phyloP scores from a whole-genome alignment of 768 basidiomycete species.

The Agrocybe praecox region DNA sequence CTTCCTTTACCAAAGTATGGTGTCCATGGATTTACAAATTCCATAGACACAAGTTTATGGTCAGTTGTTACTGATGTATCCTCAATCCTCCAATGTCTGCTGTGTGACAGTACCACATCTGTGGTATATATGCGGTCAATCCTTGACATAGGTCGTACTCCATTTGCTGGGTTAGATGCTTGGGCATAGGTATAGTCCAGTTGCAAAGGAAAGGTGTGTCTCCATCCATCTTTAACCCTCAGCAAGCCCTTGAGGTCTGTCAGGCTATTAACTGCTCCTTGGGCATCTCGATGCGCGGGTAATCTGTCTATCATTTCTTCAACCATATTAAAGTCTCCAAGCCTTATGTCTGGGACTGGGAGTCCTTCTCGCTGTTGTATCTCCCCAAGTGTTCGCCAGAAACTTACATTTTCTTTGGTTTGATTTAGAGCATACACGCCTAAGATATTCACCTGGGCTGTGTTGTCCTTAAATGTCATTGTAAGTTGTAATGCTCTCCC shows the following conservation, averaged over 20 bases:
- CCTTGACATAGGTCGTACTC: conserved; percentile 22
- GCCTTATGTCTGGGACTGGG: conserved; percentile 30
- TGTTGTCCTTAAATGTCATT: conserved; percentile 15
- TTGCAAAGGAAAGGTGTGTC: conserved; percentile 21
- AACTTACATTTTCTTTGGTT: background rate
- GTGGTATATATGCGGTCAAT: conserved; percentile 39
- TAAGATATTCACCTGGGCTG: conserved; percentile 22
- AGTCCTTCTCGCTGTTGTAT: background rate
- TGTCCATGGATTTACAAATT: conserved; percentile 16
- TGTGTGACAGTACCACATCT: conserved; percentile 1
- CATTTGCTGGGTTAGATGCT: background rate
- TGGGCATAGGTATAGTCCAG: conserved; percentile 31
- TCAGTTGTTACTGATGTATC: conserved; percentile 25
- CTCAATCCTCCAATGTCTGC: conserved; percentile 27
- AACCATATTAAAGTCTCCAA: conserved; percentile 45
- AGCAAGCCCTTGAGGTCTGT: conserved; percentile 20
- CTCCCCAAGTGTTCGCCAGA: conserved; percentile 2
- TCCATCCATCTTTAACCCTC: conserved; percentile 33
- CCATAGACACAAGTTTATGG: conserved; percentile 30
- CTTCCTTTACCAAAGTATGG: conserved; percentile 32
- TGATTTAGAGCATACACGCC: conserved; percentile 38
- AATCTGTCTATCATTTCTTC: conserved; percentile 38
- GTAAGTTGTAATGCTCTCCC: conserved; percentile 25
- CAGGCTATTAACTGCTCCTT: conserved; percentile 10
- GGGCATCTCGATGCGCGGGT: conserved; percentile 24